phyloP scores from a whole-genome alignment of 2,329 filamentous ascomycete genomes.

The Helicocarpus griseus region DNA sequence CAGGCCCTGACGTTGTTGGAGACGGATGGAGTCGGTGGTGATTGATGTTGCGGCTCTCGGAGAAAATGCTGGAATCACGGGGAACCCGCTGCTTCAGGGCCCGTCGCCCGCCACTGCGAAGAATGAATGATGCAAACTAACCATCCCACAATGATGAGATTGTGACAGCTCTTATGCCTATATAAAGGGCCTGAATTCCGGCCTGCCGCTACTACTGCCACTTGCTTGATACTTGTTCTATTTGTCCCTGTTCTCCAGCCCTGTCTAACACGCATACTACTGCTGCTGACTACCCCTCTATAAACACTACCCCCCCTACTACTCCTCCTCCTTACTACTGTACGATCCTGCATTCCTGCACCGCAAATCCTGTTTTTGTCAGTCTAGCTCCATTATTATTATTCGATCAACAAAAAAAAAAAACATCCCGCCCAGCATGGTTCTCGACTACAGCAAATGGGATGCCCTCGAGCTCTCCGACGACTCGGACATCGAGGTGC shows the following conservation, averaged over 20 bases:
- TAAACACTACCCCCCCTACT: background rate
- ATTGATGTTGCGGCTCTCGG: background rate
- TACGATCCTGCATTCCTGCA: too few species aligned
- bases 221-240: too few species aligned
- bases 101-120: background rate
- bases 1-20: background rate
- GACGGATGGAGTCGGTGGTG: background rate
- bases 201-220: too few species aligned
- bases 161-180: too few species aligned
- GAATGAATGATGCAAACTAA: background rate
- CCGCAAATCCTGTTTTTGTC: too few species aligned
- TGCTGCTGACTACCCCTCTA: background rate
- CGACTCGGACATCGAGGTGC: constrained; percentile 95
- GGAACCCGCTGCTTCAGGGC: background rate
- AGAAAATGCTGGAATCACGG: constrained; percentile 4
- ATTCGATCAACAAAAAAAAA: too few species aligned
- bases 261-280: too few species aligned
- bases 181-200: too few species aligned
- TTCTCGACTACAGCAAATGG: constrained; percentile 57
- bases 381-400: background rate
- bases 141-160: too few species aligned
- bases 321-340: too few species aligned
- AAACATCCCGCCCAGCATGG: constrained; percentile 36
- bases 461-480: constrained; percentile 92
- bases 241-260: too few species aligned